These are phyloP conservation scores for Penicillium pulvis DNA, from an alignment of 495 filamentous ascomycete genomes.

Conservation along the genomic window DNA sequence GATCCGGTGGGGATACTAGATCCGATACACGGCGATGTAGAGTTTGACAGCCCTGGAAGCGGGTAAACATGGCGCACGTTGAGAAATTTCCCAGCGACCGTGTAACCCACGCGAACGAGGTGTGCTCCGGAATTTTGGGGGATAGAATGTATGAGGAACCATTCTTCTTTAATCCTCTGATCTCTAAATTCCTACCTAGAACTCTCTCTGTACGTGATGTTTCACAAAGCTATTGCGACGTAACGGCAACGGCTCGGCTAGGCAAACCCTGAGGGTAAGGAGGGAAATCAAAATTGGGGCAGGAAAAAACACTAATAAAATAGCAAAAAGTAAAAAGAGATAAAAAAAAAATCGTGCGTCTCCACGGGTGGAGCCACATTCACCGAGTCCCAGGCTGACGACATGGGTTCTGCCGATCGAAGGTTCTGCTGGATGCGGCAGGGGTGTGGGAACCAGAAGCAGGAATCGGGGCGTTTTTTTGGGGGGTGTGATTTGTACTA, in stretches of 20 bases:
- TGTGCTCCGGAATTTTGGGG: not conserved
- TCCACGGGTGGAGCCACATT: slow-evolving; percentile 15
- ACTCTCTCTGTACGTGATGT: slow-evolving; percentile 7
- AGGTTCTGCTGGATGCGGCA: slow-evolving; percentile 16
- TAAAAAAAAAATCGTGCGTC: slow-evolving; percentile 5
- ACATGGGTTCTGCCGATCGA: slow-evolving; percentile 15
- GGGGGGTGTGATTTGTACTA: slow-evolving; percentile 2
- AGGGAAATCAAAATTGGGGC: slow-evolving; percentile 2
- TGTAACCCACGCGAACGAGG: not conserved
- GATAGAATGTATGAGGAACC: not conserved
- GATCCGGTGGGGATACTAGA: slow-evolving; percentile 16
- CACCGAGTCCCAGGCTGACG: slow-evolving; percentile 17
- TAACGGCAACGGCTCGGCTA: slow-evolving; percentile 32
- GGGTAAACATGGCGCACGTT: not conserved
- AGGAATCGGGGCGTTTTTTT: slow-evolving; percentile 7
- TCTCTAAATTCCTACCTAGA: too few relatives aligned
- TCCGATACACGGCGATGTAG: slow-evolving; percentile 10
- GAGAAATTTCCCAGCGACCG: not conserved
- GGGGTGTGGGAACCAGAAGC: slow-evolving; percentile 8
- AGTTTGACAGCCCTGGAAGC: slow-evolving; percentile 2
- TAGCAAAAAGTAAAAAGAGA: not conserved
- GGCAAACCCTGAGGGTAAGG: slow-evolving; percentile 16
- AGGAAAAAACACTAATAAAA: slow-evolving; percentile 12
- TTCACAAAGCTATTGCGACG: slow-evolving; percentile 23
- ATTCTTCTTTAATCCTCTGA: not conserved